phyloP scores from a whole-genome alignment of 1,284 basidiomycete species.

The Kalmanozyma brasiliensis region DNA sequence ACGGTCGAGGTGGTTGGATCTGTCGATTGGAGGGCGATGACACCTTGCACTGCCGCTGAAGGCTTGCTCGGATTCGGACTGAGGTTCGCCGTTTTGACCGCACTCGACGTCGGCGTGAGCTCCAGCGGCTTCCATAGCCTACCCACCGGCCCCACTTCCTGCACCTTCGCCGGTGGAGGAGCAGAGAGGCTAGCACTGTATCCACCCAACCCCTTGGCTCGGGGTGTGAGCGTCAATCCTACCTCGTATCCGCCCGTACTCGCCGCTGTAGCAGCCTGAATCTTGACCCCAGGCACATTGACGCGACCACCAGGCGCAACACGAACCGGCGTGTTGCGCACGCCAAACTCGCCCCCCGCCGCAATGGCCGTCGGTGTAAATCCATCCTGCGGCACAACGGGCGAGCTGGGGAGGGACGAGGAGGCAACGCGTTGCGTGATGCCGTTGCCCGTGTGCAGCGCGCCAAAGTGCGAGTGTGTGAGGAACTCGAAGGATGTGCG shows the following conservation, averaged over 20 bases:
- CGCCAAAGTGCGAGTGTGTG: constrained; percentile 31
- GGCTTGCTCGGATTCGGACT: neutral
- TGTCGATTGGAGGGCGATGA: constrained; percentile 15
- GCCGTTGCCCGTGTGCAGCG: constrained; percentile 17
- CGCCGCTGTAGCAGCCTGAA: constrained; percentile 30
- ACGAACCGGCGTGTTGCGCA: constrained; percentile 24
- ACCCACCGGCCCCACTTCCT: neutral
- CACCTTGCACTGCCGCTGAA: no score
- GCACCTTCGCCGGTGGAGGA: neutral
- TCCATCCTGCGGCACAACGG: constrained; percentile 4
- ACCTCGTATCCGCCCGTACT: constrained; percentile 26
- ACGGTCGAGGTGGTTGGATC: constrained; percentile 18
- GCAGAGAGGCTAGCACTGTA: constrained; percentile 11
- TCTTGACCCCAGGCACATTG: constrained; percentile 16
- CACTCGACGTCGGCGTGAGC: neutral
- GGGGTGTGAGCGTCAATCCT: constrained; percentile 15
- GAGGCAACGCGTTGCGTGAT: constrained; percentile 14
- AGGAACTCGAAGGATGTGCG: constrained; percentile 28
- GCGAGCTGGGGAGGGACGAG: constrained; percentile 19
- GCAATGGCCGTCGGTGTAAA: neutral
- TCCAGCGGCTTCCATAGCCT: constrained; percentile 22
- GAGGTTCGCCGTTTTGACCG: constrained; percentile 4
- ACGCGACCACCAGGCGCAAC: constrained; percentile 1
- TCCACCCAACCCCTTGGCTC: constrained; percentile 2
- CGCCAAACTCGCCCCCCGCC: constrained; percentile 12